A percentile compares a stretch with the other conserved stretches of the same genome.
phyloP scores from a whole-genome alignment of 2,329 filamentous ascomycete genomes.

The Cordyceps cicadae region DNA sequence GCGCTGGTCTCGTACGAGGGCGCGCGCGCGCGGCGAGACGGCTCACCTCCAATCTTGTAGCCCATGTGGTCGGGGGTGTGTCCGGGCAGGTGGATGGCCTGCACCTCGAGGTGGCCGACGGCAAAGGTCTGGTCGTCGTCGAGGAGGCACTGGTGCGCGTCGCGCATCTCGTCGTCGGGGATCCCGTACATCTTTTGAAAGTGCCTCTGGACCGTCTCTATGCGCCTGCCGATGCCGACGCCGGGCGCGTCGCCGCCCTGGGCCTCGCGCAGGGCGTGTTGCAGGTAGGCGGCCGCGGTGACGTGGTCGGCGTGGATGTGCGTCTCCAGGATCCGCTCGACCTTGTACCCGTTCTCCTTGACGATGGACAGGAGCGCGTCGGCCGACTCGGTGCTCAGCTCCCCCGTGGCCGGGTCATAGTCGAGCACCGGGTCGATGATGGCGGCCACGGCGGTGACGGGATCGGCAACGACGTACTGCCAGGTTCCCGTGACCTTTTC shows the following conservation, averaged over 20 bases:
- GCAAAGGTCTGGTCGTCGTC: slow-evolving; percentile 44
- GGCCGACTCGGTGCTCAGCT: slow-evolving; percentile 37
- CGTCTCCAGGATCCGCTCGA: slow-evolving; percentile 51
- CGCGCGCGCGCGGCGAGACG: too few species aligned
- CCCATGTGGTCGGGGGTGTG: slow-evolving; percentile 55
- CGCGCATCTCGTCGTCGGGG: slow-evolving; percentile 30
- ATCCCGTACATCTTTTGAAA: slow-evolving; percentile 44
- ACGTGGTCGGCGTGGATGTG: slow-evolving; percentile 54
- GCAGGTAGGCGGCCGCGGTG: slow-evolving; percentile 51
- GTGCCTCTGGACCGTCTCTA: slow-evolving; percentile 40
- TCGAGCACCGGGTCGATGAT: slow-evolving; percentile 58
- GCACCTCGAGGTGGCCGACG: slow-evolving; percentile 38
- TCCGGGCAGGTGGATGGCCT: slow-evolving; percentile 47
- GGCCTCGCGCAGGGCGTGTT: slow-evolving; percentile 29
- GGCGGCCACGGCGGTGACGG: slow-evolving; percentile 36
- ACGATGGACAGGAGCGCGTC: slow-evolving; percentile 41
- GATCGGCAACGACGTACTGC: slow-evolving; percentile 54
- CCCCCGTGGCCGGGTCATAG: slow-evolving; percentile 35
- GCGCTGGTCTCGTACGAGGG: too few species aligned
- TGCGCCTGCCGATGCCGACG: slow-evolving; percentile 49
- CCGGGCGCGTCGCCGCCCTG: slow-evolving; percentile 28
- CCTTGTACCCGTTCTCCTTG: slow-evolving; percentile 34
- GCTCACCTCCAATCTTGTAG: slow-evolving; percentile 41
- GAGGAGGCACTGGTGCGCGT: slow-evolving; percentile 45
- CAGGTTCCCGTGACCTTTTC: slow-evolving; percentile 41